These are phyloP conservation scores for Colletotrichum sp. DNA, from an alignment of 2,329 filamentous ascomycete species.

Conservation along the genomic window DNA sequence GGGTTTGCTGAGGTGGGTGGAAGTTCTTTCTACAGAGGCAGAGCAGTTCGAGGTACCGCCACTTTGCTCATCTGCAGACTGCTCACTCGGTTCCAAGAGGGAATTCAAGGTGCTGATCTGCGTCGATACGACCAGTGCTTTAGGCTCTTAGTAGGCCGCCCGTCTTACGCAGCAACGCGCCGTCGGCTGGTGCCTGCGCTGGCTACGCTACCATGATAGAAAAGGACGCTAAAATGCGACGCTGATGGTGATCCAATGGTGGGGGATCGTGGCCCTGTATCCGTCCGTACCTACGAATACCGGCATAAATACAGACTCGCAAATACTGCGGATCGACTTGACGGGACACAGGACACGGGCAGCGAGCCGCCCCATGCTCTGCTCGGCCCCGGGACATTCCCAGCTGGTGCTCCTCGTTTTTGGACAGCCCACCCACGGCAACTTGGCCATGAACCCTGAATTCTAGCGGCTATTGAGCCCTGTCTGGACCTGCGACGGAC, in stretches of 20 bases:
- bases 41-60: not conserved
- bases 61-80: not conserved
- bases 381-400: not conserved
- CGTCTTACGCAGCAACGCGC: not conserved
- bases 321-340: not conserved
- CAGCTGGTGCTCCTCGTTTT: not conserved
- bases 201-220: not conserved
- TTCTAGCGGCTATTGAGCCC: not conserved
- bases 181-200: not conserved
- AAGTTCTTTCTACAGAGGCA: not conserved
- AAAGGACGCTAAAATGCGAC: not conserved
- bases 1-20: not conserved
- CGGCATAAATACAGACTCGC: not conserved
- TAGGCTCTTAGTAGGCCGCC: not conserved
- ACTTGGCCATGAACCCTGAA: conserved; percentile 6
- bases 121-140: not conserved
- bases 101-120: not conserved
- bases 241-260: not conserved
- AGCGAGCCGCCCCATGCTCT: not conserved
- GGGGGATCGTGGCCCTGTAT: not conserved
- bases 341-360: not conserved
- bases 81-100: not conserved
- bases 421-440: not conserved
- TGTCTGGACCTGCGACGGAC: conserved; percentile 12
- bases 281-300: not conserved